These are phyloP conservation scores for Aphanomyces cochlioides DNA, from an alignment of 352 stramenopile genomes.

Conservation along the genomic window DNA sequence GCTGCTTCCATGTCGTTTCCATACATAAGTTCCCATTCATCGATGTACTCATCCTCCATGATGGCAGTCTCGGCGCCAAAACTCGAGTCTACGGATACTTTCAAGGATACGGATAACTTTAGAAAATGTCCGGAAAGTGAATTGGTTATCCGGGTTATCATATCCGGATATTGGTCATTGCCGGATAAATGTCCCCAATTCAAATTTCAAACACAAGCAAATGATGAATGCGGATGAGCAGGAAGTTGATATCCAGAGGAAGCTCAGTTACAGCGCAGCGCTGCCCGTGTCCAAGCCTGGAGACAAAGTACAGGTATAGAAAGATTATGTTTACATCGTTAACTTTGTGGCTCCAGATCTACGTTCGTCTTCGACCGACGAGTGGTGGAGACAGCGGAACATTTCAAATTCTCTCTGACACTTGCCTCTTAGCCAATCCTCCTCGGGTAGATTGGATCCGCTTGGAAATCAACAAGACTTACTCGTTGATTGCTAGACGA, in stretches of 20 bases:
- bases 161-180: not conserved
- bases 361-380: conserved; percentile 30
- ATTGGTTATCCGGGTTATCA: conserved; percentile 12
- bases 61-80: conserved; percentile 29
- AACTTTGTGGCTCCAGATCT: conserved; percentile 42
- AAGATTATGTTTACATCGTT: conserved; percentile 2
- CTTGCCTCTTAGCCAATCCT: conserved; percentile 55
- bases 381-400: conserved; percentile 39
- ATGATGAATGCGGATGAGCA: not conserved
- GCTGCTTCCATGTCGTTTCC: conserved; percentile 73
- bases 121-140: not conserved
- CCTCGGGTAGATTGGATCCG: conserved; percentile 30
- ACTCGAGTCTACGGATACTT: no score
- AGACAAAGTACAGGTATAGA: conserved; percentile 34
- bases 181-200: conserved; percentile 16
- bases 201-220: conserved; percentile 25
- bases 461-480: conserved; percentile 32
- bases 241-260: conserved; percentile 47
- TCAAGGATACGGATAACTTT: not conserved
- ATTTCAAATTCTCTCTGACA: conserved; percentile 66
- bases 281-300: conserved; percentile 32
- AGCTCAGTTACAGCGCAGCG: conserved; percentile 64
- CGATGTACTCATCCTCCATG: conserved; percentile 48
- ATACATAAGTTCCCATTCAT: conserved; percentile 85
- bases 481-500: conserved; percentile 52